Evolutionary conservation across 2,329 filamentous ascomycete genomes (phyloP), one percentile per base, ranked within the genome.

Genomic region (Tothia fuscella): DNA sequence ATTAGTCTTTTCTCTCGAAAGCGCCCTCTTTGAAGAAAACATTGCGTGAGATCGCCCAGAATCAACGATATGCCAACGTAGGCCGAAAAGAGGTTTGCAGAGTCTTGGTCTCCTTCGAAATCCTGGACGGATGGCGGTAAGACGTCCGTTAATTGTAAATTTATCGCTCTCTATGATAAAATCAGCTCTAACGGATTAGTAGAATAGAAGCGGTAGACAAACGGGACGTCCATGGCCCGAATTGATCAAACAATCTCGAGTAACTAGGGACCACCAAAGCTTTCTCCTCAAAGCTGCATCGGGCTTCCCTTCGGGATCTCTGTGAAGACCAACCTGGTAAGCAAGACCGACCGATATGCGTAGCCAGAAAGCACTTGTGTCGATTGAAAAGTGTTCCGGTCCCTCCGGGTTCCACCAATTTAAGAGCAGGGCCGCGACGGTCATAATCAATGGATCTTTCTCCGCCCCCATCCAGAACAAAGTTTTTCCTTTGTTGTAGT

Each of bases 341-440:
- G 62, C 62, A 20, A 67, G 48, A 2, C 61, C 62, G 16, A 62
- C 57, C 28, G 60, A 60, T 20, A 65, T 59, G 17, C 61, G 55
- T 22, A 63, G 51, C 64, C 64, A 67, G 44, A 67, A 66, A 9
- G 60, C 58, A 41, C 63, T 65, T 1, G 60, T 65, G 45, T 67
- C 61, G 6, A 62, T 54, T 9, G 62, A 65, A 13, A 62, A 53
- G 33, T 56, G 52, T 40, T 64, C 61, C 0, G 62, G 61, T 0
- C 62, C 61, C 46, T 62, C 59, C 0, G 62, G 62, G 35, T 64
- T 65, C 50, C 61, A 65, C 62, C 61, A 65, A 46, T 64, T 62
- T 25, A 65, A 41, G 0, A 65, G 47, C 31, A 59, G 58, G 6
- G 59, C 55, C 7, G 59, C 58, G 10, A 59, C 57, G 31, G 62